Percentiles rank a stretch among this genome's conserved stretches.
Evolutionary conservation across 768 basidiomycete genomes (phyloP).

Genomic region (Lactarius sanguifluus): DNA sequence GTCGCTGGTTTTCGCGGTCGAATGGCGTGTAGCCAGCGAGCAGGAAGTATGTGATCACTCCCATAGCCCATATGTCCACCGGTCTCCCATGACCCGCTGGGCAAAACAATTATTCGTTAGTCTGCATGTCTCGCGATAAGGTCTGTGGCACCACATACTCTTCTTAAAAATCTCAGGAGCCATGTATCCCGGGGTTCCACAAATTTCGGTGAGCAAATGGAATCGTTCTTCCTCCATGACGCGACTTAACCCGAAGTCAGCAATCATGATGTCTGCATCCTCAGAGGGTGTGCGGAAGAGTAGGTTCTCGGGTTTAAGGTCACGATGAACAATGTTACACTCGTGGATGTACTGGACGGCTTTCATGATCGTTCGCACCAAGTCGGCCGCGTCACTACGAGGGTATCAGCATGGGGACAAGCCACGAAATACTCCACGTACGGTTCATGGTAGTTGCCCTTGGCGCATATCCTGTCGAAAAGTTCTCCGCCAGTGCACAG

Average conservation of each 20-base stretch:
- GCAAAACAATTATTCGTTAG: slow-evolving; percentile 12
- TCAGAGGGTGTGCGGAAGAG: slow-evolving; percentile 88
- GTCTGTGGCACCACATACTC: slow-evolving; percentile 47
- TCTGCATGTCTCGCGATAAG: slow-evolving; percentile 1
- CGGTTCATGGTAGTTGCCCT: slow-evolving; percentile 96
- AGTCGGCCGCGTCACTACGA: slow-evolving; percentile 78
- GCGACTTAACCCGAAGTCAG: slow-evolving; percentile 92
- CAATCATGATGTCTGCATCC: slow-evolving; percentile 94
- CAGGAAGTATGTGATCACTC: slow-evolving; percentile 97
- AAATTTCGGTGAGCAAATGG: slow-evolving; percentile 88
- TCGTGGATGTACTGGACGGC: slow-evolving; percentile 92
- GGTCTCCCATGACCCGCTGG: slow-evolving; percentile 90
- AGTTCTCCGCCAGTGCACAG: slow-evolving; percentile 97
- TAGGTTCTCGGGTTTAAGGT: slow-evolving; percentile 97
- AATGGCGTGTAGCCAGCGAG: slow-evolving; percentile 96
- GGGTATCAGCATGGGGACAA: slow-evolving; percentile 30
- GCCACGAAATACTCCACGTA: slow-evolving; percentile 41
- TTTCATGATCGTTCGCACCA: slow-evolving; percentile 82
- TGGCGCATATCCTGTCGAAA: slow-evolving; percentile 98
- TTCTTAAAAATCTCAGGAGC: slow-evolving; percentile 96
- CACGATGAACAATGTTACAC: slow-evolving; percentile 91
- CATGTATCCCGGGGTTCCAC: slow-evolving; percentile 95
- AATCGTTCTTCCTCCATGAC: slow-evolving; percentile 91
- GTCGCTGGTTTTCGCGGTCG: slow-evolving; percentile 82
- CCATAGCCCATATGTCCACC: slow-evolving; percentile 97